These are phyloP conservation scores for Fabrea salina DNA, from an alignment of 169 alveolate species.

Conservation along the genomic window DNA sequence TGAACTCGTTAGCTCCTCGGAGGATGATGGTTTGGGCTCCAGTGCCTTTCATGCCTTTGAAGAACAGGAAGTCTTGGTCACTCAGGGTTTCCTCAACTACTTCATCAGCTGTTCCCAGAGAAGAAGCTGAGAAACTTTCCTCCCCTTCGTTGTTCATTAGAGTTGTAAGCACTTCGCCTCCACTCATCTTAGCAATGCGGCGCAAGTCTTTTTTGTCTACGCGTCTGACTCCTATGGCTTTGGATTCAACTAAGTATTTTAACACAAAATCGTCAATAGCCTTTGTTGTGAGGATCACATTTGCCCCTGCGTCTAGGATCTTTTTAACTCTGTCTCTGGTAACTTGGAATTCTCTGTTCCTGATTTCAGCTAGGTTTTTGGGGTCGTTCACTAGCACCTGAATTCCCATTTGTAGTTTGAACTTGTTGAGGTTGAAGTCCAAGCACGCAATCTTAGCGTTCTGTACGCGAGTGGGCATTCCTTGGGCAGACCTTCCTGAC, in stretches of 20 bases:
- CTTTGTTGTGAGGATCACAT: slow-evolving; percentile 96
- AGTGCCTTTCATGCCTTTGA: slow-evolving; percentile 90
- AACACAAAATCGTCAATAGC: slow-evolving; percentile 99
- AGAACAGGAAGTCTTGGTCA: slow-evolving; percentile 96
- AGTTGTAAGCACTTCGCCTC: slow-evolving; percentile 66
- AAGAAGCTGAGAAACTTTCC: slow-evolving; percentile 89
- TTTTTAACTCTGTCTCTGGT: slow-evolving; percentile 94
- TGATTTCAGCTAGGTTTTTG: slow-evolving; percentile 93
- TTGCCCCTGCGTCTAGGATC: slow-evolving; percentile 96
- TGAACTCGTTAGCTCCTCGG: slow-evolving; percentile 98
- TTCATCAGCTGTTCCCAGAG: slow-evolving; percentile 76
- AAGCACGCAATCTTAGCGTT: slow-evolving; percentile 96
- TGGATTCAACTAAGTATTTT: slow-evolving; percentile 98
- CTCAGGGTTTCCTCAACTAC: slow-evolving; percentile 95
- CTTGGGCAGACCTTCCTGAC: slow-evolving; percentile 94
- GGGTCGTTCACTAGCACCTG: slow-evolving; percentile 95
- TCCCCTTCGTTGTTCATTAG: slow-evolving; percentile 88
- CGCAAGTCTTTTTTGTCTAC: slow-evolving; percentile 93
- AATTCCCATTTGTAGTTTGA: slow-evolving; percentile 95
- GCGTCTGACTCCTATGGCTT: slow-evolving; percentile 97
- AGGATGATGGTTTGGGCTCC: slow-evolving; percentile 85
- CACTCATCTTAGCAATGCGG: slow-evolving; percentile 94
- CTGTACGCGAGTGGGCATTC: slow-evolving; percentile 92
- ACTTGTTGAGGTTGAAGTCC: slow-evolving; percentile 96
- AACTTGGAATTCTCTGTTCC: slow-evolving; percentile 95